Base-by-base conservation (phyloP, 768 basidiomycete species). In the Hysterangium stoloniferum region DNA sequence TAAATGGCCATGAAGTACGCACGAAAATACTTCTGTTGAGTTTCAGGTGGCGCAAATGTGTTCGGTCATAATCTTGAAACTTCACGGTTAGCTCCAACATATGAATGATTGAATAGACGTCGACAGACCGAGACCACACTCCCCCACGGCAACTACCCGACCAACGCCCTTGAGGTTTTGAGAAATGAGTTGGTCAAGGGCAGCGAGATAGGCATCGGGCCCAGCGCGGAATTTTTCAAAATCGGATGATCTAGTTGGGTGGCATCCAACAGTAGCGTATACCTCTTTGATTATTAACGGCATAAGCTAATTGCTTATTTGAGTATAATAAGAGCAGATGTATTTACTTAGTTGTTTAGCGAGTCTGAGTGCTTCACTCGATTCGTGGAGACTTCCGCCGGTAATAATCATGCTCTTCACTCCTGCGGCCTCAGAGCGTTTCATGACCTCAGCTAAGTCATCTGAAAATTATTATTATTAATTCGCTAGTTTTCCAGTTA, bases 31-130 rank as follows among this genome's bases (percentile, higher is more conserved):
- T 62, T 72, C 48, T 73, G 68, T 59, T 92, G 88, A 1, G 75
- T 71, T 13, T 79, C 78, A 19, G 68, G 66, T 2, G 75, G 56
- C 5, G 86, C 77, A 59, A 82, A 57, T 80, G 79, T 0, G 79
- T 74, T 19, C 88, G 72, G 58, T 90, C 88, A 57, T 90, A 90
- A 61, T 91, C 86, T 86, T 54, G n/a, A n/a, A n/a, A n/a, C n/a
- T n/a, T n/a, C n/a, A n/a, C n/a, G n/a, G n/a, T n/a, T n/a, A n/a
- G n/a, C n/a, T n/a, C n/a, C n/a, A n/a, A n/a, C n/a, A n/a, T n/a
- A n/a, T n/a, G n/a, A n/a, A n/a, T n/a, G n/a, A n/a, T n/a, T n/a
- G n/a, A n/a, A n/a, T n/a, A n/a, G n/a, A n/a, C n/a, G n/a, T n/a
- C 24, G 1, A 56, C 68, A 35, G 54, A 84, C 85, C 86, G 45